Base-by-base conservation (phyloP, 2,329 filamentous ascomycete genomes). In the Plectosphaerella cucumerina region DNA sequence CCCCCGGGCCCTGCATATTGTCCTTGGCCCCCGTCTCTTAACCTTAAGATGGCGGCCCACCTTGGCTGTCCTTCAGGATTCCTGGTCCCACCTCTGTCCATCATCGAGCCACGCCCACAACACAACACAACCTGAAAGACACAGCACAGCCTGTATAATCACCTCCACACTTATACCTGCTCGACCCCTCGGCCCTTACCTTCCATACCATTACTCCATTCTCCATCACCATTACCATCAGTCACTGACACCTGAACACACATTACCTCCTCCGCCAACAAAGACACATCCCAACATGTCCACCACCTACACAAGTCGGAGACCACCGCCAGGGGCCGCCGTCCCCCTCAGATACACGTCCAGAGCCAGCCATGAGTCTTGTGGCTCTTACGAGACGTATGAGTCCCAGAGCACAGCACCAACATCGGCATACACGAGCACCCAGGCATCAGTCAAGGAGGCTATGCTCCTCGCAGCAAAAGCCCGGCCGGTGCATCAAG, bases 331-430 rank as follows among this genome's bases (percentile, higher is more conserved):
- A 70, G 66, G 50, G 70, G 69, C 53, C 14, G 14, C 14, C 35
- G 17, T 17, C 14, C 35, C 35, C 35, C n/a, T 15, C 35, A 37
- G 39, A 42, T 18, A 20, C 45, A 66, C 66, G 53, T 75, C 71
- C 14, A 66, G 65, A 48, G 65, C 65, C 53, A 77, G 74, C 59
- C 66, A 70, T 53, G 72, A 75, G 42, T 75, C 73, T 9, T 54
- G 74, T 60, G 68, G 52, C 46, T 57, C 56, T 6, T 57, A 70
- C 55, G 72, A 75, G 48, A 76, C 73, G 17, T 73, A 73, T 53
- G 66, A 68, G 47, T 77, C 75, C 10, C 65, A 67, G 48, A 77
- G 73, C 57, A 78, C 76, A 22, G 70, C 73, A 12, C 71, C 72
- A 8, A 77, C 74, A 1, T 78, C 76, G 22, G 54, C 73, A 33